Conservation (phyloP, 2,329 filamentous ascomycete genomes). For the Paracorniculantispora psalliotae region DNA sequence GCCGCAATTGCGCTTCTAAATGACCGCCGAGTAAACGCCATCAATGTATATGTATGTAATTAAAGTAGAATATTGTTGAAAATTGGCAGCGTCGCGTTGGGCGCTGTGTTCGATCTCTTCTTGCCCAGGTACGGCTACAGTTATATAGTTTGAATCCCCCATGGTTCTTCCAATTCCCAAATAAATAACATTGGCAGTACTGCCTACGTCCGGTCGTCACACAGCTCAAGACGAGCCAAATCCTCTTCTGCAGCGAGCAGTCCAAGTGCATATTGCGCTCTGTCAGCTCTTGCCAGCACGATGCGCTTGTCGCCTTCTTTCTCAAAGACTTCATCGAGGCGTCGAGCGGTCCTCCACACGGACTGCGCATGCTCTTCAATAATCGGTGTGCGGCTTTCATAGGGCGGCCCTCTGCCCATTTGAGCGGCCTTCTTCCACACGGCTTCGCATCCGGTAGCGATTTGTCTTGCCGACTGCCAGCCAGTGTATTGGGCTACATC, state of each 20-base stretch:
- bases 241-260: slow-evolving; percentile 74
- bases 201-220: slow-evolving; percentile 26
- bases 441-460: slow-evolving; percentile 78
- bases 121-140: background rate
- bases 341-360: slow-evolving; percentile 46
- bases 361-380: slow-evolving; percentile 22
- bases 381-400: slow-evolving; percentile 30
- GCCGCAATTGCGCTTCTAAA: background rate
- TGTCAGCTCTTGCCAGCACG: slow-evolving; percentile 57
- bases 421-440: slow-evolving; percentile 73
- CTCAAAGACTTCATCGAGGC: slow-evolving; percentile 49
- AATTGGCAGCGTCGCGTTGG: background rate
- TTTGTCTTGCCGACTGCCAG: slow-evolving; percentile 77
- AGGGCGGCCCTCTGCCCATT: slow-evolving; percentile 64
- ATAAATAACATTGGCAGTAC: background rate
- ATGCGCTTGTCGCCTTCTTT: slow-evolving; percentile 39
- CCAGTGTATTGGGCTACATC: slow-evolving; percentile 77
- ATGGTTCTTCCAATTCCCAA: background rate
- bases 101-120: background rate
- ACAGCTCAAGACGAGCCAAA: slow-evolving; percentile 57
- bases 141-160: background rate
- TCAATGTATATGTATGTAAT: background rate
- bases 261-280: slow-evolving; percentile 72
- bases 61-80: background rate
- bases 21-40: background rate